A percentile compares a stretch with the other conserved stretches of the same genome.
These are phyloP conservation scores for Globisporangium mamillatum DNA, from an alignment of 352 stramenopile genomes.

Conservation along the genomic window DNA sequence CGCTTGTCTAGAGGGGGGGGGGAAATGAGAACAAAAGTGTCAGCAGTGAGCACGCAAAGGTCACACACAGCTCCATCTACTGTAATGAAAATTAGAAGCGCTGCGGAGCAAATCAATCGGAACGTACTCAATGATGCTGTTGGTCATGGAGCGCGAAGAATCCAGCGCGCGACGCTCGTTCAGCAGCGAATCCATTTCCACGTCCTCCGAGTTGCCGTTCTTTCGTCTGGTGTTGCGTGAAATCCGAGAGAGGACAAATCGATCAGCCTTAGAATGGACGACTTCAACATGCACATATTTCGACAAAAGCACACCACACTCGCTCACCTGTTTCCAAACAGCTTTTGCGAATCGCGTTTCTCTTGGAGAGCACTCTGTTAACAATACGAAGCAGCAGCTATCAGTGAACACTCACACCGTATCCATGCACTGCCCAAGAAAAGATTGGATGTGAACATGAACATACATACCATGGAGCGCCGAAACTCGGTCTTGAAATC, in stretches of 20 bases:
- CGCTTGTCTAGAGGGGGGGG: constrained; percentile 47
- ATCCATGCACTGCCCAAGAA: too few species aligned
- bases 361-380: constrained; percentile 73
- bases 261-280: background rate
- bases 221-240: constrained; percentile 25
- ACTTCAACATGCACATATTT: background rate
- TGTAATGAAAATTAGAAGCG: background rate
- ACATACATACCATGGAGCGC: constrained; percentile 64
- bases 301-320: background rate
- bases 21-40: background rate
- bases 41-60: background rate
- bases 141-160: constrained; percentile 76
- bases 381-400: background rate
- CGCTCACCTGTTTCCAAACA: constrained; percentile 74
- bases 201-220: constrained; percentile 51
- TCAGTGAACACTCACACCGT: background rate
- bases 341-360: constrained; percentile 76
- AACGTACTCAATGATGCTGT: constrained; percentile 79
- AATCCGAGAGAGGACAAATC: background rate
- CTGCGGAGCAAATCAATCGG: background rate
- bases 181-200: constrained; percentile 74
- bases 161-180: constrained; percentile 79
- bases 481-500: constrained; percentile 95
- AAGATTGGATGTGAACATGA: too few species aligned
- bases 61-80: background rate